Evolutionary conservation across 2,329 filamentous ascomycete species (phyloP).

Genomic region (Pseudopyrenochaeta lycopersici): DNA sequence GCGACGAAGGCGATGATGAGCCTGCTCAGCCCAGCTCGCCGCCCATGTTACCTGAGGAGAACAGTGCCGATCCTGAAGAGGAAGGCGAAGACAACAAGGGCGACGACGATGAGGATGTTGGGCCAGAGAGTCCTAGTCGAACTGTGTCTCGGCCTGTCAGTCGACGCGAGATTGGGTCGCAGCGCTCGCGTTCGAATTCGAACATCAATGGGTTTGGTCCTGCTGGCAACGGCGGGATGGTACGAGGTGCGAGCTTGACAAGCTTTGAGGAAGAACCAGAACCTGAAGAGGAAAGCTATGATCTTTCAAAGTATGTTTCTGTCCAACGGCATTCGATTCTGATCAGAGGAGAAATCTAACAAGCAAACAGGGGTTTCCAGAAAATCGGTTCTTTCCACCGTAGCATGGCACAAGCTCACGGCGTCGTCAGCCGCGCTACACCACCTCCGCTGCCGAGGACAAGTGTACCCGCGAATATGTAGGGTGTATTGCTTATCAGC

Average conservation of each 20-base stretch:
- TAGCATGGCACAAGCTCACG: slow-evolving; percentile 43
- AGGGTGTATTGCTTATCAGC: slow-evolving; percentile 12
- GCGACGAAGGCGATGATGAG: slow-evolving; percentile 43
- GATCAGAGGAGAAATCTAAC: slow-evolving; percentile 21
- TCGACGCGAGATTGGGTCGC: slow-evolving; percentile 37
- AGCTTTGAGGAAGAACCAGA: slow-evolving; percentile 52
- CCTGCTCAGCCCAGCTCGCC: slow-evolving; percentile 45
- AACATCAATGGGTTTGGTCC: slow-evolving; percentile 38
- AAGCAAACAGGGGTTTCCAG: slow-evolving; percentile 55
- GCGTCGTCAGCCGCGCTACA: slow-evolving; percentile 30
- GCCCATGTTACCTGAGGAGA: slow-evolving; percentile 38
- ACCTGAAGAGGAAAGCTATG: slow-evolving; percentile 57
- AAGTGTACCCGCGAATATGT: slow-evolving; percentile 37
- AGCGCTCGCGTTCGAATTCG: slow-evolving; percentile 42
- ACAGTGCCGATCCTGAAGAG: slow-evolving; percentile 39
- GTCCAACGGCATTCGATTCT: background rate
- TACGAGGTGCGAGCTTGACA: slow-evolving; percentile 45
- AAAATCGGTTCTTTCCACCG: slow-evolving; percentile 59
- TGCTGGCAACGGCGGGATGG: slow-evolving; percentile 41
- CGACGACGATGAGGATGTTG: slow-evolving; percentile 45
- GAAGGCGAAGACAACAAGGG: slow-evolving; percentile 41
- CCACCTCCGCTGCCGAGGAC: slow-evolving; percentile 25
- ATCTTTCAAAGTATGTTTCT: slow-evolving; percentile 58
- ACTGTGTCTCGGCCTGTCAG: slow-evolving; percentile 47
- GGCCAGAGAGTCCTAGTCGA: slow-evolving; percentile 45